Percentiles rank a stretch among this genome's conserved stretches.
phyloP scores from a whole-genome alignment of 2,329 filamentous ascomycete genomes.

The Huntiella moniliformis region DNA sequence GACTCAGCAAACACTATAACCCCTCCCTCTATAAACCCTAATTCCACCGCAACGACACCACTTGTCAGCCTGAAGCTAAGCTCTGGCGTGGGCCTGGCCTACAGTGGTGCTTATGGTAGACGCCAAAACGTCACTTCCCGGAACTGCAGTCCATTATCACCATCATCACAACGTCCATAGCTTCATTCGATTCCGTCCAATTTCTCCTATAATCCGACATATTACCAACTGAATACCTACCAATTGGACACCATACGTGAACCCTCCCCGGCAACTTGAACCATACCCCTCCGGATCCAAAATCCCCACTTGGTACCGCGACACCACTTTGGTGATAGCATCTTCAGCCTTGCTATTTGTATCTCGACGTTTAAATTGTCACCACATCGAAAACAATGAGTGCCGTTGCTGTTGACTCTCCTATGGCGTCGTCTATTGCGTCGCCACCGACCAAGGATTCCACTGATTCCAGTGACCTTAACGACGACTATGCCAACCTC shows the following conservation, averaged over 20 bases:
- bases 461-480: slow-evolving; percentile 50
- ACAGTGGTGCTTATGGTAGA: no score
- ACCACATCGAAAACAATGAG: slow-evolving; percentile 42
- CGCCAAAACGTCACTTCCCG: not conserved
- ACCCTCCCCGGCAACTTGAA: not conserved
- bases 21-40: not conserved
- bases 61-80: slow-evolving; percentile 12
- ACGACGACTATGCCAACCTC: slow-evolving; percentile 83
- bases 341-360: slow-evolving; percentile 4
- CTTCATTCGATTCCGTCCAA: not conserved
- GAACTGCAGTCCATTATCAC: not conserved
- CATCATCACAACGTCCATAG: not conserved
- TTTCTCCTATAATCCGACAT: no score
- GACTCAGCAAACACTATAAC: not conserved
- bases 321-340: not conserved
- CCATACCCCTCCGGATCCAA: not conserved
- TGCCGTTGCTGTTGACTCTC: slow-evolving; percentile 70
- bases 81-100: no score
- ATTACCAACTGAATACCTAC: no score
- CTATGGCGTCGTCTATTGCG: slow-evolving; percentile 36
- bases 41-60: slow-evolving; percentile 2
- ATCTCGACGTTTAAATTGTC: not conserved
- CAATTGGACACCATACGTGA: no score
- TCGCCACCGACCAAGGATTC: not conserved
- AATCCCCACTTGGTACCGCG: not conserved